These are phyloP conservation scores for Arachnopeziza araneosa DNA, from an alignment of 2,329 filamentous ascomycete genomes.

Conservation along the genomic window DNA sequence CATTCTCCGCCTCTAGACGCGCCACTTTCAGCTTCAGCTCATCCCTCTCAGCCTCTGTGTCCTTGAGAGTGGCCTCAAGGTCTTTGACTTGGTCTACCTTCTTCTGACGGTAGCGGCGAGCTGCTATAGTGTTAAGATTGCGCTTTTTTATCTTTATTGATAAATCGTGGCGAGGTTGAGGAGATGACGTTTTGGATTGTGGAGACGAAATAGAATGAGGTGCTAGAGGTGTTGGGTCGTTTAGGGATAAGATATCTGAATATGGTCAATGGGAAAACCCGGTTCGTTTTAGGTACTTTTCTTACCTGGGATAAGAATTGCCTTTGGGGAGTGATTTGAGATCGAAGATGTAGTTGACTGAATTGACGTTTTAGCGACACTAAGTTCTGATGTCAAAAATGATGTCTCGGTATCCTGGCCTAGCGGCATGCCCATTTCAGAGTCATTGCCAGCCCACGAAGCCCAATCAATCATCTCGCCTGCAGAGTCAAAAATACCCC, in stretches of 20 bases:
- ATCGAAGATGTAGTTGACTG: not conserved
- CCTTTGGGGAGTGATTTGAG: not conserved
- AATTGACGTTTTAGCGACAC: not conserved
- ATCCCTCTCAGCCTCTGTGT: constrained; percentile 56
- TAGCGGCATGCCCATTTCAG: not conserved
- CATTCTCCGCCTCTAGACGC: constrained; percentile 58
- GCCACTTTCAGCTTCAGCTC: constrained; percentile 57
- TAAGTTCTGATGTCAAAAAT: not conserved
- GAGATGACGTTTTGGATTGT: not conserved
- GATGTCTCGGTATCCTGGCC: not conserved
- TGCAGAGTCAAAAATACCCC: not conserved
- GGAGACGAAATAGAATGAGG: not conserved
- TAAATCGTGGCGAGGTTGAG: not conserved
- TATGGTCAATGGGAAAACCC: not conserved
- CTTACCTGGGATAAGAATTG: not conserved
- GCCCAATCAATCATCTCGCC: not conserved
- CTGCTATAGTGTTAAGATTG: constrained; percentile 65
- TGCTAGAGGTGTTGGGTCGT: not conserved
- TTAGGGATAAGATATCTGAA: not conserved
- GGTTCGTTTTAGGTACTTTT: not conserved
- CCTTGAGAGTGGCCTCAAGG: constrained; percentile 54
- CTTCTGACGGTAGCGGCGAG: constrained; percentile 65
- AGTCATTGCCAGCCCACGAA: not conserved
- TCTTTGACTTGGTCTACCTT: constrained; percentile 60
- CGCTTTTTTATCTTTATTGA: constrained; percentile 42